Conservation (phyloP, 2,329 filamentous ascomycete species). For the Chalara sp. region DNA sequence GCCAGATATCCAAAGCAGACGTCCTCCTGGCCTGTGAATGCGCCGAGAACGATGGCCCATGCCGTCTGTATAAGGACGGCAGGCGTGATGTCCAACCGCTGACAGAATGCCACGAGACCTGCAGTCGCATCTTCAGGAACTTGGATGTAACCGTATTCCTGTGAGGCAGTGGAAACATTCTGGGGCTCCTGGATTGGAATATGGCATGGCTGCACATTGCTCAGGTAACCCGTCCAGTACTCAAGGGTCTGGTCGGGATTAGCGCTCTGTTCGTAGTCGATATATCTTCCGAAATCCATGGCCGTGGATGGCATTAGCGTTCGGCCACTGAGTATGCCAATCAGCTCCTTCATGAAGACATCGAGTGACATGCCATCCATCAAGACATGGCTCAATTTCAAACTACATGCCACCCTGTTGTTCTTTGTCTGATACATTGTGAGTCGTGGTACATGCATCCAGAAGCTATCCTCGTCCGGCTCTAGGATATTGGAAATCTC, state of each 20-base stretch:
- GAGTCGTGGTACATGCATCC: not conserved
- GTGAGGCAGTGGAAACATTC: not conserved
- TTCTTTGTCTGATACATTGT: not conserved
- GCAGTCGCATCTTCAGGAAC: not conserved
- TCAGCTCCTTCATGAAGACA: not conserved
- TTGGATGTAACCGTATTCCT: not conserved
- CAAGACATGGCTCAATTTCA: not conserved
- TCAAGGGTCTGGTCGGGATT: not conserved
- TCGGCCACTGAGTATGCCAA: not conserved
- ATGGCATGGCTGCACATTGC: not conserved
- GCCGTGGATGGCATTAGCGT: not conserved
- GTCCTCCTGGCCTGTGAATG: constrained; percentile 38
- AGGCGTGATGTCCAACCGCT: constrained; percentile 27
- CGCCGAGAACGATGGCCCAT: constrained; percentile 44
- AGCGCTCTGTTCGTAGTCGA: not conserved
- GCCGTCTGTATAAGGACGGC: constrained; percentile 43
- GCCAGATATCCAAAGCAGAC: constrained; percentile 48
- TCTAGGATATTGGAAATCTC: not conserved
- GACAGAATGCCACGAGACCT: not conserved
- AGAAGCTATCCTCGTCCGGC: not conserved
- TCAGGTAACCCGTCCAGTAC: not conserved
- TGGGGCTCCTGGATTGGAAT: not conserved
- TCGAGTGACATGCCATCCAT: not conserved
- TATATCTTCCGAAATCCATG: not conserved
- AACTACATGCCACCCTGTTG: not conserved